phyloP scores from a whole-genome alignment of 306 rosid genomes.

The Prunus mume region DNA sequence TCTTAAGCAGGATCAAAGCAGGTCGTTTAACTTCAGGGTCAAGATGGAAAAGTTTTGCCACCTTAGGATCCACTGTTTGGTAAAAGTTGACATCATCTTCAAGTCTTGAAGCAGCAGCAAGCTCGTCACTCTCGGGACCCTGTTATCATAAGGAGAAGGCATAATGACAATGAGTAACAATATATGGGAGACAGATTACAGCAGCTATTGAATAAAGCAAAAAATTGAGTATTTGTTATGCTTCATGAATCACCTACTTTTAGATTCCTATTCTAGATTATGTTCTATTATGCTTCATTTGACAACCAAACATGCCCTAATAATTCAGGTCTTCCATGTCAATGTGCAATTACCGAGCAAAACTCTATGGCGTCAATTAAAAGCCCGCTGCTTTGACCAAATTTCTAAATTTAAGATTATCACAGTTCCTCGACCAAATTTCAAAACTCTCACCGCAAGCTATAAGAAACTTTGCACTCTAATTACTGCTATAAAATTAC shows the following conservation, averaged over 20 bases:
- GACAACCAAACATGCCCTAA: background rate
- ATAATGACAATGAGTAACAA: background rate
- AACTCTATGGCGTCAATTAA: background rate
- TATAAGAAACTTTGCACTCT: background rate
- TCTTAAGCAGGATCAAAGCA: constrained; percentile 75
- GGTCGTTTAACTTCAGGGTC: constrained; percentile 84
- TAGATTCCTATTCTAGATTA: background rate
- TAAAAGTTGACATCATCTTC: constrained; percentile 91
- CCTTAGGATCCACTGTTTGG: constrained; percentile 84
- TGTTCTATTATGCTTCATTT: background rate
- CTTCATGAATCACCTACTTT: background rate
- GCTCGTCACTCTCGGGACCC: constrained; percentile 94
- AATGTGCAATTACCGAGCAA: background rate
- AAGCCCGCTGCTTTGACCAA: background rate
- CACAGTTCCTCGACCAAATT: background rate
- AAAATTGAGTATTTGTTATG: background rate
- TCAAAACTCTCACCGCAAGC: background rate
- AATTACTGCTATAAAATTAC: background rate
- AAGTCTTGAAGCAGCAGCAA: constrained; percentile 85
- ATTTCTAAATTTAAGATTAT: background rate
- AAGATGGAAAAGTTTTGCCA: constrained; percentile 86
- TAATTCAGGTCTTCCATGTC: background rate
- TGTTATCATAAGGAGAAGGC: constrained; percentile 26
- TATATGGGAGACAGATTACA: background rate
- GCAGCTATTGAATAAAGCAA: background rate